Conservation (phyloP, 345 rosid species). For the Populus euphratica region DNA sequence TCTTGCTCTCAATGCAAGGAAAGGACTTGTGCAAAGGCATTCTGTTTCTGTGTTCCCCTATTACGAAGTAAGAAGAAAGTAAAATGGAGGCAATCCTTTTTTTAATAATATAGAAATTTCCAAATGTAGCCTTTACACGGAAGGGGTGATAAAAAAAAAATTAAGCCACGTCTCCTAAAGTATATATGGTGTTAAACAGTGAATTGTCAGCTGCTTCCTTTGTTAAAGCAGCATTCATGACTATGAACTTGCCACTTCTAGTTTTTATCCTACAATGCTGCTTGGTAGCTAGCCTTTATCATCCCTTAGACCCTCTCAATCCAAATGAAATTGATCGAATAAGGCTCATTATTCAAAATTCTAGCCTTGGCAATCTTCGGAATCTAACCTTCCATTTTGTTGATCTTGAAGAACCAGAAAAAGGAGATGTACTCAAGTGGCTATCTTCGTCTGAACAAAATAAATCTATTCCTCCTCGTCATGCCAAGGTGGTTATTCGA, state of each 20-base stretch:
- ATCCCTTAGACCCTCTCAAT: constrained; percentile 68
- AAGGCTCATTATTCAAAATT: constrained; percentile 38
- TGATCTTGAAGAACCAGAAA: constrained; percentile 73
- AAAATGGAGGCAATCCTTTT: background rate
- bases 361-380: constrained; percentile 31
- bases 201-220: background rate
- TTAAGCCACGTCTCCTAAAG: background rate
- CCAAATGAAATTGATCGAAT: constrained; percentile 54
- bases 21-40: background rate
- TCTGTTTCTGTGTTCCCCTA: background rate
- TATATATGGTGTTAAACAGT: background rate
- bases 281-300: constrained; percentile 28
- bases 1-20: constrained; percentile 31
- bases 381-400: constrained; percentile 60
- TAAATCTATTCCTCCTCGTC: constrained; percentile 34
- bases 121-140: background rate
- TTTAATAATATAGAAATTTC: too few species aligned
- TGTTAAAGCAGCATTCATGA: constrained; percentile 30
- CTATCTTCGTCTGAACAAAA: constrained; percentile 21
- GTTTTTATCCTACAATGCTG: constrained; percentile 30
- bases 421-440: constrained; percentile 53
- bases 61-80: constrained; percentile 12
- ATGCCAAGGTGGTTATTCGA: constrained; percentile 54
- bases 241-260: constrained; percentile 23
- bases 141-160: background rate